These are phyloP conservation scores for Beta corolliflora DNA, from an alignment of 179 eudicot genomes.

Conservation along the genomic window DNA sequence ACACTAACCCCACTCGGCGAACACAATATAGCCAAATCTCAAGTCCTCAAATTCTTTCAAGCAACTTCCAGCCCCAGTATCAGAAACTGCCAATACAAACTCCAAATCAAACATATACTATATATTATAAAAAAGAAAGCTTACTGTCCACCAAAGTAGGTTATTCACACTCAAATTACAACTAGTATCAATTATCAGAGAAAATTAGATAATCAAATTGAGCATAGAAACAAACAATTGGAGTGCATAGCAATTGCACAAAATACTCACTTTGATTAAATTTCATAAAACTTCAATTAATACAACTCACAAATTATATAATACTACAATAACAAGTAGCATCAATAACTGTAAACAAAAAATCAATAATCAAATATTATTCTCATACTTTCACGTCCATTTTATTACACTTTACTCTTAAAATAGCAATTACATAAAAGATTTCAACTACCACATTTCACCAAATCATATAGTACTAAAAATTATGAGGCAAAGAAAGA, in stretches of 20 bases:
- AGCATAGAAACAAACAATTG: constrained; percentile 22
- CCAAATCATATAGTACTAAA: background rate
- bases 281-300: too few species aligned
- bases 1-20: constrained; percentile 40
- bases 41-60: constrained; percentile 62
- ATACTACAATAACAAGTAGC: too few species aligned
- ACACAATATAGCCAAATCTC: constrained; percentile 27
- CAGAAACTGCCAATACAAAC: constrained; percentile 56
- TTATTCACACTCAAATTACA: background rate
- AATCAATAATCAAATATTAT: too few species aligned
- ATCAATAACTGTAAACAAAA: too few species aligned
- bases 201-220: background rate
- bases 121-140: background rate
- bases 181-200: background rate
- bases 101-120: too few species aligned
- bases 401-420: too few species aligned
- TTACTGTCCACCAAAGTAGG: background rate
- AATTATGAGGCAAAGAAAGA: background rate
- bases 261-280: too few species aligned
- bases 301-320: too few species aligned
- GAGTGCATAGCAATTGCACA: constrained; percentile 12
- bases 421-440: too few species aligned
- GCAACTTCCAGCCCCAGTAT: constrained; percentile 74
- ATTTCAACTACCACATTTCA: background rate
- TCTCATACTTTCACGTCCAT: too few species aligned